These are phyloP conservation scores for Fraxinus xanthoxyloides DNA, from an alignment of 305 asterid species.

Conservation along the genomic window DNA sequence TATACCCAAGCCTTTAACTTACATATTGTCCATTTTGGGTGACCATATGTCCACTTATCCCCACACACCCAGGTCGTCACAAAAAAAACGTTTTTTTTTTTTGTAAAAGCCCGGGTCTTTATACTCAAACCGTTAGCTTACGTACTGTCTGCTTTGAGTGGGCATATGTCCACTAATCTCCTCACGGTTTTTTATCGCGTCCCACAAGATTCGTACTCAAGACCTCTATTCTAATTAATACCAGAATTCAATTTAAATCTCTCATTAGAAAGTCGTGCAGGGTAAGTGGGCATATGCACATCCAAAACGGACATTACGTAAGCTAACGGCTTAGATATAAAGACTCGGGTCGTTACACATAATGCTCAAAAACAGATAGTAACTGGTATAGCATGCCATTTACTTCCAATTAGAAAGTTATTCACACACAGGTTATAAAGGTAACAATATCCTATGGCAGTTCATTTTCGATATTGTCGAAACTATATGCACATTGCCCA, in stretches of 20 bases:
- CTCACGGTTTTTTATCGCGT: neutral
- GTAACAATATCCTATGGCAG: neutral
- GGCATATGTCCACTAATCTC: neutral
- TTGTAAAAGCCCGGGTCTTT: neutral
- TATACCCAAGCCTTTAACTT: too few relatives aligned
- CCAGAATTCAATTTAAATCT: neutral
- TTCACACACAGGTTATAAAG: neutral
- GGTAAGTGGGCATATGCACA: neutral
- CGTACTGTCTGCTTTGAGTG: neutral
- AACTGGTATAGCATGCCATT: neutral
- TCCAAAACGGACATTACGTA: neutral
- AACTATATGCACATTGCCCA: neutral
- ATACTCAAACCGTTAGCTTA: too few relatives aligned
- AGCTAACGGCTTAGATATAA: neutral
- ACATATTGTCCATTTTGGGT: neutral
- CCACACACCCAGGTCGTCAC: neutral
- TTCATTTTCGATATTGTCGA: neutral
- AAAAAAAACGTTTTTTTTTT: neutral
- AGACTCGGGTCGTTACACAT: neutral
- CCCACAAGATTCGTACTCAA: neutral
- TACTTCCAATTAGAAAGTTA: neutral
- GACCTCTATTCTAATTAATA: neutral
- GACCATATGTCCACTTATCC: neutral
- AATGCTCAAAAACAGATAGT: neutral
- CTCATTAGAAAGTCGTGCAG: neutral